Conservation (phyloP, 768 basidiomycete species). For the Candolleomyces eurysporus region DNA sequence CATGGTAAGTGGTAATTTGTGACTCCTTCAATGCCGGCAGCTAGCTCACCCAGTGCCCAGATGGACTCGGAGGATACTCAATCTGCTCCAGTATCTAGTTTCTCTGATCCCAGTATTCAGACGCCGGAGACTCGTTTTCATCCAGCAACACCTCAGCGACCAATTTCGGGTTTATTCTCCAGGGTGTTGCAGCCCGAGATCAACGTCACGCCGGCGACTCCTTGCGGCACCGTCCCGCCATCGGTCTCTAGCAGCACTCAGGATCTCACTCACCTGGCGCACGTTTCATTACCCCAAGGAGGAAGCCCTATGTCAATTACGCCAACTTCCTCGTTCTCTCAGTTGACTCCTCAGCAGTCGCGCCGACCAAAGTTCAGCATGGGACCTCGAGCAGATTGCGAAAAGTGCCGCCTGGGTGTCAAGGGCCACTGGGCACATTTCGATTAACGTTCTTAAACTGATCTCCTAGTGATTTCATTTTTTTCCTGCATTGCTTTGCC, state of each 20-base stretch:
- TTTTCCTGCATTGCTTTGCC: no score
- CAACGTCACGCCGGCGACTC: conserved; percentile 1
- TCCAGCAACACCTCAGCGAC: background rate
- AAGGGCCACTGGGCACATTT: conserved; percentile 76
- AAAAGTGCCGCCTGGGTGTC: conserved; percentile 61
- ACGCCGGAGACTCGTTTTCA: background rate
- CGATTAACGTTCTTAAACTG: conserved; percentile 28
- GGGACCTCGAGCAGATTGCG: conserved; percentile 69
- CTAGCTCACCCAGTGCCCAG: background rate
- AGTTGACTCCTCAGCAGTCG: background rate
- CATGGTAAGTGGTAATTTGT: conserved; percentile 40
- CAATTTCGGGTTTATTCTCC: background rate
- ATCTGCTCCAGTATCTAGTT: background rate
- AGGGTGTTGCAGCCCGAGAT: background rate
- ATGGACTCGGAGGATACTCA: conserved; percentile 6
- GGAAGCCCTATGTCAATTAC: conserved; percentile 18
- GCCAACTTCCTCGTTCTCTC: conserved; percentile 12
- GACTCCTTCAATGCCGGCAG: no score
- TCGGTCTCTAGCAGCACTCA: background rate
- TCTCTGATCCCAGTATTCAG: background rate
- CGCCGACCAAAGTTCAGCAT: conserved; percentile 44
- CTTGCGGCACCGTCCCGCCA: background rate
- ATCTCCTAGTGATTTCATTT: background rate
- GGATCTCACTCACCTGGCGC: background rate
- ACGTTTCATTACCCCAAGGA: background rate